These are phyloP conservation scores for Euphorbia corollata DNA, from an alignment of 441 rosid genomes.

Conservation along the genomic window DNA sequence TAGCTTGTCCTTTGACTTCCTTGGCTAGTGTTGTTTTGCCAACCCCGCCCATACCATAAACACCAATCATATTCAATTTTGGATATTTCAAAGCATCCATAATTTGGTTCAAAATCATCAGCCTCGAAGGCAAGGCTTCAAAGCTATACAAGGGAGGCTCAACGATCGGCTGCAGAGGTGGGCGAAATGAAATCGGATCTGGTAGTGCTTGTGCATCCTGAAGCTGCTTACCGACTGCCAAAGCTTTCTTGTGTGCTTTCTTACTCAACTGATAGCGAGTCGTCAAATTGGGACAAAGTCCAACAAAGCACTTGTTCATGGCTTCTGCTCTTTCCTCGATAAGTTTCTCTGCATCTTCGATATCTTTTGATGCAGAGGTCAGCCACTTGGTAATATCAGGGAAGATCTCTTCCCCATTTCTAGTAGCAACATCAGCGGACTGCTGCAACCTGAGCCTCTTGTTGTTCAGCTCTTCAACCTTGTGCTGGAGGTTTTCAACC, in stretches of 20 bases:
- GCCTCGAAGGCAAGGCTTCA: constrained; percentile 2
- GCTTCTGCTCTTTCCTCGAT: background rate
- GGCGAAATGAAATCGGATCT: background rate
- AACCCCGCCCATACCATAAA: background rate
- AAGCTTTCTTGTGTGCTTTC: background rate
- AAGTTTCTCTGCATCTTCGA: background rate
- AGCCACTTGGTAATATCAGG: constrained; percentile 2
- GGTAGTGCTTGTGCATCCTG: background rate
- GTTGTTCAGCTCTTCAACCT: background rate
- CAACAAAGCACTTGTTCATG: background rate
- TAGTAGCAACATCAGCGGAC: background rate
- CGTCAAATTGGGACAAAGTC: background rate
- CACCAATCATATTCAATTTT: background rate
- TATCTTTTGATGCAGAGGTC: background rate
- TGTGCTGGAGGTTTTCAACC: background rate
- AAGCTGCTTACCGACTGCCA: background rate
- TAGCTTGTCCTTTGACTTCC: background rate
- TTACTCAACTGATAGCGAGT: background rate
- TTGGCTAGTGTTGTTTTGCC: background rate
- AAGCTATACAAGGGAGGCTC: background rate
- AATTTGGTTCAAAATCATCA: background rate
- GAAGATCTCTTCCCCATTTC: background rate
- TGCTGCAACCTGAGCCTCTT: background rate
- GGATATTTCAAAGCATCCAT: constrained; percentile 8
- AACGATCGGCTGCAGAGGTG: background rate